Evolutionary conservation across 306 rosid genomes (phyloP), one percentile per base, ranked within the genome.

Genomic region (Morella rubra): DNA sequence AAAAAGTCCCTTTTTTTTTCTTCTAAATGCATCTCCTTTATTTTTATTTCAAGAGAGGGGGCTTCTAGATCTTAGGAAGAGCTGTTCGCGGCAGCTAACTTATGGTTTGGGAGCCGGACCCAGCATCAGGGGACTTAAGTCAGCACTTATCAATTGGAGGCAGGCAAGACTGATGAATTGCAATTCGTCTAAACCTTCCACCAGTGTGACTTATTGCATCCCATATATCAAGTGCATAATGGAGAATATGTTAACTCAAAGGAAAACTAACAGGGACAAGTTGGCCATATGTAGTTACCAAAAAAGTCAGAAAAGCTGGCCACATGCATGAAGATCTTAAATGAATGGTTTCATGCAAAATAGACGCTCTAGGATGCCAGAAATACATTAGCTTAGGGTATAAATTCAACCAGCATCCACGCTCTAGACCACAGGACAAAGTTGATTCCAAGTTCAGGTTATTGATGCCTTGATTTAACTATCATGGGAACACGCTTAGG

Each of bases 291-390:
- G 64, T 24, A 22, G 10, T 56, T 18, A 19, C 8, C 7, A 47
- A 47, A 8, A 47, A 19, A 19, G 32, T 27, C 32, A 27, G 32
- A 27, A 27, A 27, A 27, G 32, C 32, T 13, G n/a, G 40, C 66
- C n/a, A 56, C 20, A 32, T 20, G 9, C 42, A 37, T 15, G 45
- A 61, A 32, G 44, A 15, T 2, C 44, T 37, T 61, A 37, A 61
- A 61, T 8, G 10, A 61, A 15, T 7, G 8, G 3, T 15, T 37
- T 15, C 69, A 37, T 15, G 20, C 46, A 8, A 65, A 65, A 65
- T 7, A 44, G 42, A 65, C 49, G 49, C 71, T 65, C 71, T 16
- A 42, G 71, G 40, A 16, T 65, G 71, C 47, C 32, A 65, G 46
- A 42, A 65, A 42, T 42, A 42, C 27, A 61, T 2, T 24, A 32